Evolutionary conservation across 257 asterid genomes (phyloP).

Genomic region (Lycium ferocissimum): DNA sequence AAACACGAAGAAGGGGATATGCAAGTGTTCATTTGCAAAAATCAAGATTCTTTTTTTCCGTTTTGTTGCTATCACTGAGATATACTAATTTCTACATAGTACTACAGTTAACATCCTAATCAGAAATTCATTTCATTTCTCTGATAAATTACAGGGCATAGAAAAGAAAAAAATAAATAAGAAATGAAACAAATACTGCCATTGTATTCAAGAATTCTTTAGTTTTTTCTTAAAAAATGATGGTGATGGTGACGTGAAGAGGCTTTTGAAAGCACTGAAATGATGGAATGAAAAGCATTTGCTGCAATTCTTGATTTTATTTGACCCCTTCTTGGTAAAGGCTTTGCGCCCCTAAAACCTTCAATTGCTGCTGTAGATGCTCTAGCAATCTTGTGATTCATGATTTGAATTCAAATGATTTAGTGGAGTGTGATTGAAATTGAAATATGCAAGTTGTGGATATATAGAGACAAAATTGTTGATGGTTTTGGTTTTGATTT

Average conservation of each 20-base stretch:
- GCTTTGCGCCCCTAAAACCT: conserved; percentile 36
- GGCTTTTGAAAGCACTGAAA: conserved; percentile 44
- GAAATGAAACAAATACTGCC: background rate
- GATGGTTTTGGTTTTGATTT: background rate
- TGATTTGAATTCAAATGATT: background rate
- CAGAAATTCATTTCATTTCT: background rate
- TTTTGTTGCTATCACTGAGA: background rate
- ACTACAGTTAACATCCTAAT: background rate
- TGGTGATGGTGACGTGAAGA: conserved; percentile 44
- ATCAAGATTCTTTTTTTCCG: background rate
- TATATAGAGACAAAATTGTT: background rate
- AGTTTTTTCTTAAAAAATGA: conserved; percentile 29
- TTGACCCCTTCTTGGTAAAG: conserved; percentile 56
- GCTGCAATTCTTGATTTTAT: conserved; percentile 55
- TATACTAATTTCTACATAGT: background rate
- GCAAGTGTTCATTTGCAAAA: background rate
- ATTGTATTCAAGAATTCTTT: conserved; percentile 14
- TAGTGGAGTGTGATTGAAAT: background rate
- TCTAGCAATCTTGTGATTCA: conserved; percentile 38
- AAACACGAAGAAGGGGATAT: background rate
- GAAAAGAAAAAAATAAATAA: background rate
- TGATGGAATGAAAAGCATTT: conserved; percentile 48
- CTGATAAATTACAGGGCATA: background rate
- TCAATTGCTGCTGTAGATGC: conserved; percentile 39
- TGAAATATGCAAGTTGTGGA: background rate